These are phyloP conservation scores for Picochlorum sp. DNA, from an alignment of 139 green algal genomes.

Conservation along the genomic window DNA sequence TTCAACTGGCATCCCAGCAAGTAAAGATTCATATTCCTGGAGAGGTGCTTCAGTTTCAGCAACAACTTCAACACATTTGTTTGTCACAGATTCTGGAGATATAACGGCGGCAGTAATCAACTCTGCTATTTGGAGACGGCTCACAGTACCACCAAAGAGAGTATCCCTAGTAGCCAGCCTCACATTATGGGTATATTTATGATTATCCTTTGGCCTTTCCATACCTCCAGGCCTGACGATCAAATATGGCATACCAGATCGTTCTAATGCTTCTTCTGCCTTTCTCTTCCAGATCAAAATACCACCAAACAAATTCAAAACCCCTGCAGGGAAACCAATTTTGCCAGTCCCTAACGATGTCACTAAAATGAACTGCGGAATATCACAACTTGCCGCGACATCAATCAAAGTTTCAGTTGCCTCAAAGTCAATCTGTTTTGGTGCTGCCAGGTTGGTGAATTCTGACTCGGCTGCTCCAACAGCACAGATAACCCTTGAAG, in stretches of 20 bases:
- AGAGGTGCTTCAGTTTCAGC: slow-evolving; percentile 49
- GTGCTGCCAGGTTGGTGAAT: slow-evolving; percentile 44
- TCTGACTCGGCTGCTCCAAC: slow-evolving; percentile 66
- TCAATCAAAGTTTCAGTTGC: slow-evolving; percentile 64
- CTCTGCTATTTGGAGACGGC: slow-evolving; percentile 78
- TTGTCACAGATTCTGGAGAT: slow-evolving; percentile 46
- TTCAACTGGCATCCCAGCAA: slow-evolving; percentile 14
- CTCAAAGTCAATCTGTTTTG: slow-evolving; percentile 63
- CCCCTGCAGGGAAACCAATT: slow-evolving; percentile 56
- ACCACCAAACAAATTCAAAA: slow-evolving; percentile 83
- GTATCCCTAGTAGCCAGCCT: slow-evolving; percentile 52
- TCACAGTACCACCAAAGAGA: slow-evolving; percentile 77
- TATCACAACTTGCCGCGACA: slow-evolving; percentile 36
- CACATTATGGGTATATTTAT: slow-evolving; percentile 86
- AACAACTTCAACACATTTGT: slow-evolving; percentile 84
- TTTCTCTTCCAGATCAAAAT: slow-evolving; percentile 77
- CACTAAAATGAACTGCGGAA: slow-evolving; percentile 81
- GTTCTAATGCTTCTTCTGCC: slow-evolving; percentile 72
- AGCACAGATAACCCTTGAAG: slow-evolving; percentile 60
- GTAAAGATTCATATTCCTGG: slow-evolving; percentile 34
- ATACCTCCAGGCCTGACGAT: slow-evolving; percentile 88
- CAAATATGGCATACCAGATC: slow-evolving; percentile 71
- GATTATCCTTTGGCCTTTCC: slow-evolving; percentile 78
- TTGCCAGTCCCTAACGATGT: slow-evolving; percentile 82
- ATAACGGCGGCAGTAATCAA: slow-evolving; percentile 52